phyloP scores from a whole-genome alignment of 1,139 yeast species.

The Protomyces macrosporus region DNA sequence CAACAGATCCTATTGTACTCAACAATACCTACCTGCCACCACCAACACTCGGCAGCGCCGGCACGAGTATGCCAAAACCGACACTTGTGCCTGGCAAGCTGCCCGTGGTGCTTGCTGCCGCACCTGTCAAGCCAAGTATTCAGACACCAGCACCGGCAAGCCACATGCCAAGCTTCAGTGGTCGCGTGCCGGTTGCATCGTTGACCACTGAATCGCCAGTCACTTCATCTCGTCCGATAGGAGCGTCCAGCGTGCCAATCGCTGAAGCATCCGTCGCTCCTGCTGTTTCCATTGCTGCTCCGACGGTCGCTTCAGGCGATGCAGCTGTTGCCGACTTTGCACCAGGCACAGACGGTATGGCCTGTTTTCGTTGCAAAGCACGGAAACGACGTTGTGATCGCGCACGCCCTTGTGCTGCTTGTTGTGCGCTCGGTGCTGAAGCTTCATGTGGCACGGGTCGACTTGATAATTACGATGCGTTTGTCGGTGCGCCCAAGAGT shows the following conservation, averaged over 20 bases:
- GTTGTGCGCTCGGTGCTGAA: constrained; percentile 2
- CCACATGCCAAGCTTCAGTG: too few species aligned
- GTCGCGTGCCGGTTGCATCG: too few species aligned
- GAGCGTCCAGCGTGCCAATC: too few species aligned
- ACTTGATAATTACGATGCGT: background rate
- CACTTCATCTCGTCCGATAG: too few species aligned
- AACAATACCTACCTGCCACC: background rate
- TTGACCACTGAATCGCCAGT: too few species aligned
- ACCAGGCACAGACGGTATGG: background rate
- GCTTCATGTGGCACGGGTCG: constrained; percentile 2
- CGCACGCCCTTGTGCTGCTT: constrained; percentile 14
- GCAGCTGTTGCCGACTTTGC: background rate
- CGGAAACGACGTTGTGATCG: constrained; percentile 13
- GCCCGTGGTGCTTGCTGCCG: background rate
- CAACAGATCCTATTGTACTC: background rate
- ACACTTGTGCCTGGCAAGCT: background rate
- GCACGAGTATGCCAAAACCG: background rate
- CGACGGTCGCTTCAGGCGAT: too few species aligned
- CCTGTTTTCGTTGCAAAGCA: constrained; percentile 21
- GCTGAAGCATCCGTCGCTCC: background rate
- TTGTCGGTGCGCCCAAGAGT: background rate
- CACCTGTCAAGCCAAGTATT: too few species aligned
- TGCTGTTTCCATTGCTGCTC: background rate
- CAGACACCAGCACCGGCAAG: too few species aligned
- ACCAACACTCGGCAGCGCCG: background rate